These are phyloP conservation scores for Podaxis sp. DNA, from an alignment of 768 basidiomycete species.

Conservation along the genomic window DNA sequence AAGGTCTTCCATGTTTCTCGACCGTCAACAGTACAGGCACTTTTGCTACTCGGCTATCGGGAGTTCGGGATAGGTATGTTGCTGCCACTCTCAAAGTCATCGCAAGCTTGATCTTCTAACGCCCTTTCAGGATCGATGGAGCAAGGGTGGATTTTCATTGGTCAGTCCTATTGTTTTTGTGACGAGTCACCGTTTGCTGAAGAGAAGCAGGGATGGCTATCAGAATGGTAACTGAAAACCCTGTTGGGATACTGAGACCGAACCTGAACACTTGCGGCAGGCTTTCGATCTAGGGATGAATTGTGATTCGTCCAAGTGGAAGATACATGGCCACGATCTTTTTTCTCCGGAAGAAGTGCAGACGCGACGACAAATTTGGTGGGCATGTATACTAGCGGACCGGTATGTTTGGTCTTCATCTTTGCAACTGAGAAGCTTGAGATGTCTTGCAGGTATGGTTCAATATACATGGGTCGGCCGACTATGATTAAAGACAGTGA, in stretches of 20 bases:
- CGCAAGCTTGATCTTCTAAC: slow-evolving; percentile 3
- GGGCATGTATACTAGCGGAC: slow-evolving; percentile 71
- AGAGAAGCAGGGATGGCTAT: slow-evolving; percentile 26
- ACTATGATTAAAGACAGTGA: slow-evolving; percentile 67
- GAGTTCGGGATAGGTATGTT: slow-evolving; percentile 75
- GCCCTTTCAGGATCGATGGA: slow-evolving; percentile 60
- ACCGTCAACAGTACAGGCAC: slow-evolving; percentile 76
- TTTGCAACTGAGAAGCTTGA: not conserved
- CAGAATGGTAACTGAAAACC: slow-evolving; percentile 26
- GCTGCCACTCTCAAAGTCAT: not conserved
- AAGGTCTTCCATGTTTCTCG: slow-evolving; percentile 65
- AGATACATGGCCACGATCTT: slow-evolving; percentile 55
- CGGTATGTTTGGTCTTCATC: slow-evolving; percentile 42
- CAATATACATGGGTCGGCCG: slow-evolving; percentile 77
- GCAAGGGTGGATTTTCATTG: slow-evolving; percentile 83
- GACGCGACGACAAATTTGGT: slow-evolving; percentile 77
- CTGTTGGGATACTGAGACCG: slow-evolving; percentile 22
- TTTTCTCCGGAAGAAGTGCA: slow-evolving; percentile 70
- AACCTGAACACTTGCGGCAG: slow-evolving; percentile 33
- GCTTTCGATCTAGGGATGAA: slow-evolving; percentile 82
- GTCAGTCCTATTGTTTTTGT: slow-evolving; percentile 33
- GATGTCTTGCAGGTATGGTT: slow-evolving; percentile 48
- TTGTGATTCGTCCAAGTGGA: slow-evolving; percentile 76
- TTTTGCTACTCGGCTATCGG: slow-evolving; percentile 77
- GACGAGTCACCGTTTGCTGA: slow-evolving; percentile 12